These are phyloP conservation scores for Aspergillus eucalypticola DNA, from an alignment of 2,329 filamentous ascomycete genomes.

Conservation along the genomic window DNA sequence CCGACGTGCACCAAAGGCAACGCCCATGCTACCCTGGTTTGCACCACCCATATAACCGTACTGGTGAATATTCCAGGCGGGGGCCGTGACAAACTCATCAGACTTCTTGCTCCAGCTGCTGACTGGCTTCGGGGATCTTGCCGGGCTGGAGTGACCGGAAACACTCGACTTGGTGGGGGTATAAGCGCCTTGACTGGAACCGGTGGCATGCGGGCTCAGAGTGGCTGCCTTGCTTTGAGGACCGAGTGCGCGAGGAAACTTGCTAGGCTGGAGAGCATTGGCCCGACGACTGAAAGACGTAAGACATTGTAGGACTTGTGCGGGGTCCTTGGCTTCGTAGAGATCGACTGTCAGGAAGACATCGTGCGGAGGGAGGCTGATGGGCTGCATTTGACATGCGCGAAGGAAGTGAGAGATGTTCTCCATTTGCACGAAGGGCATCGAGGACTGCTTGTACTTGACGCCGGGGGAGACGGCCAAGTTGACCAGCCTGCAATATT, in stretches of 20 bases:
- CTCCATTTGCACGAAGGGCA: slow-evolving; percentile 99
- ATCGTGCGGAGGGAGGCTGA: slow-evolving; percentile 90
- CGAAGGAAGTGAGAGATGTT: slow-evolving; percentile 96
- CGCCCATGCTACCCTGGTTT: slow-evolving; percentile 91
- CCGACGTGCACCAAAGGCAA: slow-evolving; percentile 84
- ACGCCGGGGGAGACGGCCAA: slow-evolving; percentile 74
- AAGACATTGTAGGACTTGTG: slow-evolving; percentile 91
- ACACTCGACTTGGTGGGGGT: slow-evolving; percentile 39
- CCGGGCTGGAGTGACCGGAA: slow-evolving; percentile 63
- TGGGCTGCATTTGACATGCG: slow-evolving; percentile 79
- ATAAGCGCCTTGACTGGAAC: slow-evolving; percentile 54
- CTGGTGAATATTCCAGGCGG: slow-evolving; percentile 97
- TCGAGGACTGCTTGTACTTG: slow-evolving; percentile 85
- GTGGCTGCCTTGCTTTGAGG: slow-evolving; percentile 62
- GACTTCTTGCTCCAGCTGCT: slow-evolving; percentile 89
- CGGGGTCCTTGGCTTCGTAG: slow-evolving; percentile 92
- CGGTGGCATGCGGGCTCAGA: slow-evolving; percentile 68
- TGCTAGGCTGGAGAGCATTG: slow-evolving; percentile 68
- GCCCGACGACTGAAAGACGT: slow-evolving; percentile 88
- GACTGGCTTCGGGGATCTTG: slow-evolving; percentile 60
- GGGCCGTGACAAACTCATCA: slow-evolving; percentile 77
- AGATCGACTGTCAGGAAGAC: slow-evolving; percentile 96
- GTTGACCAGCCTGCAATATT: slow-evolving; percentile 70
- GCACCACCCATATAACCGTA: slow-evolving; percentile 98
- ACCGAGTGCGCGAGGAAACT: slow-evolving; percentile 76